Conservation (phyloP, 257 asterid genomes). For the Dorcoceras hygrometricum region DNA sequence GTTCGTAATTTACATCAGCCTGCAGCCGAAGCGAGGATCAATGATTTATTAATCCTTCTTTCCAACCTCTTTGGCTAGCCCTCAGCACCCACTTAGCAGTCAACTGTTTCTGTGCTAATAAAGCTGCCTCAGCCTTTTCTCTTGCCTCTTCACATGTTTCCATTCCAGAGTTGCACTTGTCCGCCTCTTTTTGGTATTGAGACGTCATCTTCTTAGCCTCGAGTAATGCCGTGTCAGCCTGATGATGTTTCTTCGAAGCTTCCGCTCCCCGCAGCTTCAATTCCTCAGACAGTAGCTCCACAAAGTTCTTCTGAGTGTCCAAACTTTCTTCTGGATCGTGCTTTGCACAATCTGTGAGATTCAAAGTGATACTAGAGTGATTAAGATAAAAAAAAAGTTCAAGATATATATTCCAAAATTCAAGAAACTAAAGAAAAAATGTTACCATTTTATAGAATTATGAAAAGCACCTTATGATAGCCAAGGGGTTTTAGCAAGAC, state of each 20-base stretch:
- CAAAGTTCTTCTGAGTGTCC: conserved; percentile 80
- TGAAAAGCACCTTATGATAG: neutral
- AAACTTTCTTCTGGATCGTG: conserved; percentile 77
- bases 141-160: conserved; percentile 60
- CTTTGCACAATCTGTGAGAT: conserved; percentile 71
- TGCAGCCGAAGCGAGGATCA: neutral
- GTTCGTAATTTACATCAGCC: neutral
- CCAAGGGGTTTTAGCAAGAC: neutral
- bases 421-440: neutral
- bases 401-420: too few species aligned
- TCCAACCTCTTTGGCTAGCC: conserved; percentile 91
- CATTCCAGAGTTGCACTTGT: conserved; percentile 55
- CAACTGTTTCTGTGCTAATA: conserved; percentile 63
- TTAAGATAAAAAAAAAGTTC: neutral
- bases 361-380: neutral
- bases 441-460: neutral
- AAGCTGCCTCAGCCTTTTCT: conserved; percentile 45
- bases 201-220: conserved; percentile 50
- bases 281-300: conserved; percentile 82
- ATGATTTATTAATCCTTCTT: conserved; percentile 27
- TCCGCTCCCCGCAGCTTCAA: conserved; percentile 73
- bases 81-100: conserved; percentile 81
- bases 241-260: conserved; percentile 74
- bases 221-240: conserved; percentile 78
- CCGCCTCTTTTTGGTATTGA: conserved; percentile 54